Evolutionary conservation across 140 eudicot genomes (phyloP), one percentile per base, ranked within the genome.

Genomic region (Stevia rebaudiana): DNA sequence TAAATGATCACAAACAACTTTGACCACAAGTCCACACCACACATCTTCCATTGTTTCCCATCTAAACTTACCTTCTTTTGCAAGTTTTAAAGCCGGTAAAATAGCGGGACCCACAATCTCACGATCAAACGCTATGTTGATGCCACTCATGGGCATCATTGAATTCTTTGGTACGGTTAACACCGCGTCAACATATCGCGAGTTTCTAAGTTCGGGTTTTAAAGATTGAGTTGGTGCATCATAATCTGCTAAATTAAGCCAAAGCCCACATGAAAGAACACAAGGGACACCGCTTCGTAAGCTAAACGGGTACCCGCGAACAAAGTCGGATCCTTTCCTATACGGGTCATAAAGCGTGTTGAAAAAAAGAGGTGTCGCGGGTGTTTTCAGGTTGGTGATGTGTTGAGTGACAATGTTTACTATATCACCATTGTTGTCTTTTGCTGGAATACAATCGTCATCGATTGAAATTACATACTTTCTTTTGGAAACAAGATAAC

Each of bases 241-340:
- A 21, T 77, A 83, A 74, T 92, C 99, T 0, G 99, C 95, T 69
- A 88, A 50, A 63, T 88, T 92, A 11, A 92, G 90, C 97, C 95
- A 92, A 56, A 92, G 75, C 6, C 97, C 99, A 57, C 90, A 88
- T 17, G 95, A 92, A 1, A 88, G 73, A 11, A 79, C 88, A 71
- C 95, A 88, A 0, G 82, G 65, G 5, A 86, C 95, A 62, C 96
- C 96, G 46, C 58, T 68, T 35, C 96, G 81, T 77, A 92, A 43
- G 82, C 99, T 92, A 67, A 92, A 92, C 1, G 99, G 97, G 80
- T 92, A 92, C 11, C 99, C 99, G 24, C 99, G 95, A 43, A 92
- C 97, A 43, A 88, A 92, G 61, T 92, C 94, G 0, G 97, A 77
- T 52, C 97, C 99, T 63, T 88, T 76, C 28, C 77, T 74, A 59